These are phyloP conservation scores for Fusarium duplospermum DNA, from an alignment of 2,329 filamentous ascomycete genomes.

Conservation along the genomic window DNA sequence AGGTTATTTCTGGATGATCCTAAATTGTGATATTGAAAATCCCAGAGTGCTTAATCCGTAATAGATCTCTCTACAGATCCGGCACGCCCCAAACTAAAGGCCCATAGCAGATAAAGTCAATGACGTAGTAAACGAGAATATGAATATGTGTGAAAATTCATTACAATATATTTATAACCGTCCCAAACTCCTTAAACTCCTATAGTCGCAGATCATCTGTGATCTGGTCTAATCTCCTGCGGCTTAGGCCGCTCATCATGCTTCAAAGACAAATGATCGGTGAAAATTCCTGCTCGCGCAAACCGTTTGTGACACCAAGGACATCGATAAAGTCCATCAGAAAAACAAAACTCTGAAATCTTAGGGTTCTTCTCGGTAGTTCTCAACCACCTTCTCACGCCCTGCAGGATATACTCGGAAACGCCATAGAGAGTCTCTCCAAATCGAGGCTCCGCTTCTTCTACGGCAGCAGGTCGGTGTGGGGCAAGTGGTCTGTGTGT, in stretches of 20 bases:
- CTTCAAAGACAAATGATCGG: not conserved
- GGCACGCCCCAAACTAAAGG: not conserved
- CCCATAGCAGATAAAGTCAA: not conserved
- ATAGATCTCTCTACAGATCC: not conserved
- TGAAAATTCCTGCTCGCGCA: not conserved
- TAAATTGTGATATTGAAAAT: not conserved
- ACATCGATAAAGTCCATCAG: not conserved
- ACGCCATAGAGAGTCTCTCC: not conserved
- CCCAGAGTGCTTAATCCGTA: not conserved
- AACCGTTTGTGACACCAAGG: constrained; percentile 2
- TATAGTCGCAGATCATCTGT: not conserved
- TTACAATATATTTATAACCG: not conserved
- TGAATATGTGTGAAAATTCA: not conserved
- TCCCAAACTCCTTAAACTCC: not conserved
- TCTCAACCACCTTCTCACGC: not conserved
- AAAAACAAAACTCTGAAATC: not conserved
- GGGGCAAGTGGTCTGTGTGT: not conserved
- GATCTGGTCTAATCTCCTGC: not conserved
- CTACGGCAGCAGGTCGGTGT: not conserved
- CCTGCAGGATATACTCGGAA: not conserved
- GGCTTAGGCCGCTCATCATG: not conserved
- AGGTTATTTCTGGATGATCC: not conserved
- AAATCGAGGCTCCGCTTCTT: not conserved
- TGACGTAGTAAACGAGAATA: not conserved
- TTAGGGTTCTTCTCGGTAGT: not conserved